Evolutionary conservation across 2,329 filamentous ascomycete species (phyloP), one percentile per base, ranked within the genome.

Genomic region (Botrytis pseudocinerea): DNA sequence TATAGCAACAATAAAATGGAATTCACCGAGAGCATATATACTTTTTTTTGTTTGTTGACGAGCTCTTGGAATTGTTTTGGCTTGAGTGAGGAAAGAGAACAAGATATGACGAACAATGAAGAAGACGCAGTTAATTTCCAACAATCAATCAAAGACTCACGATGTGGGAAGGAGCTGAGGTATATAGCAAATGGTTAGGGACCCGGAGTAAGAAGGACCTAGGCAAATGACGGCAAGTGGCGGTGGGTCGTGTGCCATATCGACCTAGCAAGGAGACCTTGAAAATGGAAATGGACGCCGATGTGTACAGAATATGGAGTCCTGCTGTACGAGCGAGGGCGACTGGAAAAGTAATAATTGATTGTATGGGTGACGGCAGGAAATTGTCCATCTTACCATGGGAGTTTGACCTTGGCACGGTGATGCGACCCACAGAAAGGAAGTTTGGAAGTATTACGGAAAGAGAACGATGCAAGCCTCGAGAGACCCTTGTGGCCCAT

Each of bases 141-240:
- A 66, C 32, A 54, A 38, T 54, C 64, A 28, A 54, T 28, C 32
- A 20, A 66, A 28, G 16, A 38, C 35, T 66, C 22, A 66, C 32
- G 32, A 54, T 40, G 46, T 68, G 64, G 64, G 32, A 68, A 54
- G 35, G 32, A 7, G 54, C 1, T 28, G 35, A 28, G 42, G 46
- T 54, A 68, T 68, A 68, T 54, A 68, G 64, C 18, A 66, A 54
- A 66, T 28, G 38, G 8, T 7, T 10, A 38, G 46, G 32, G 32
- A 16, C 46, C 63, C 32, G 44, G 46, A 66, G 46, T 51, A 51
- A 66, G 32, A 66, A 38, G 44, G 25, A 54, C 48, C 48, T 46
- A 66, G 46, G 28, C 25, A 68, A 66, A 54, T 68, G 65, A 68
- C 48, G 35, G 38, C 35, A 57, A 68, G 65, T 68, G 62, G 62